Conservation (phyloP, 2,329 filamentous ascomycete species). For the Fusarium oxysporum region DNA sequence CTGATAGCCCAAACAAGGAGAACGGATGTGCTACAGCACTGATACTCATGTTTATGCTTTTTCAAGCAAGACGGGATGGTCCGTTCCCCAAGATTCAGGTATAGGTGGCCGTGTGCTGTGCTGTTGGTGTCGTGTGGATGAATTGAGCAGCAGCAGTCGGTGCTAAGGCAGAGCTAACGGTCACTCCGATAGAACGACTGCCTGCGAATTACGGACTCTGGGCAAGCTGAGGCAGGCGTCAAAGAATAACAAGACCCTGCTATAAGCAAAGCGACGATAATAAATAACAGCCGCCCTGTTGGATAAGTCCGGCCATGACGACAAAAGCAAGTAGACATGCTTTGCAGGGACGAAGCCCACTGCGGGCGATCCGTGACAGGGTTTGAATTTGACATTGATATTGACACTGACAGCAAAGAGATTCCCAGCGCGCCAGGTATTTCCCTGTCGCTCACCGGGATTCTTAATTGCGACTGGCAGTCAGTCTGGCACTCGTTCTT, state of each 20-base stretch:
- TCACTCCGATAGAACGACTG: slow-evolving; percentile 4
- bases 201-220: neutral
- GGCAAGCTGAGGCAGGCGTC: slow-evolving; percentile 1
- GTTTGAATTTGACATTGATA: slow-evolving; percentile 24
- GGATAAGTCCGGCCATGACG: slow-evolving; percentile 15
- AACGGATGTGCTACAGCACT: slow-evolving; percentile 18
- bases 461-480: slow-evolving; percentile 30
- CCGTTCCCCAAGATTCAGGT: slow-evolving; percentile 43
- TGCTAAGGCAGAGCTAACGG: slow-evolving; percentile 11
- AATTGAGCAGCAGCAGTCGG: neutral
- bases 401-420: neutral
- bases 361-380: slow-evolving; percentile 28
- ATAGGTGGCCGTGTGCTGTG: slow-evolving; percentile 12
- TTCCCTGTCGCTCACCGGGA: slow-evolving; percentile 19
- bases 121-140: neutral
- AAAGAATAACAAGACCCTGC: slow-evolving; percentile 2
- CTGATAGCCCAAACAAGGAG: slow-evolving; percentile 34
- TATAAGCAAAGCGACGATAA: neutral
- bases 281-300: slow-evolving; percentile 8
- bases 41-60: slow-evolving; percentile 7
- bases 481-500: slow-evolving; percentile 12
- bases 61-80: slow-evolving; percentile 36
- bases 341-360: slow-evolving; percentile 35
- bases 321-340: slow-evolving; percentile 38
- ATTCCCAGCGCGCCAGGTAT: neutral